Base-by-base conservation (phyloP, 169 alveolate genomes). In the Plasmodium sp. region DNA sequence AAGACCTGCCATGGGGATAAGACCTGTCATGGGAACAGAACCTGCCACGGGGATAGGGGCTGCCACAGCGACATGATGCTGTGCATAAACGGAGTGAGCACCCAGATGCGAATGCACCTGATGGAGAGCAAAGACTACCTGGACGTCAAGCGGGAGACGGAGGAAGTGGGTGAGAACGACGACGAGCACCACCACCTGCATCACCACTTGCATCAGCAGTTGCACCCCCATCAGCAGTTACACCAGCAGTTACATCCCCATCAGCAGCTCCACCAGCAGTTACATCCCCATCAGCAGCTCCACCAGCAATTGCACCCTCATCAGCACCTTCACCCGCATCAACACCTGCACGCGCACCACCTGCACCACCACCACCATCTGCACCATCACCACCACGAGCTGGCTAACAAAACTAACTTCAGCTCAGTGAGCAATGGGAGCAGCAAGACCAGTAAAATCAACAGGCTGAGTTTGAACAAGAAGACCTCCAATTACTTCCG, bases 401-500 rank as follows among this genome's bases (percentile, higher is more conserved):
- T 41, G 33, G 9, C 56, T 5, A 62, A 67, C 34, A 81, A 74
- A 39, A 90, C 90, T 0, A 39, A 80, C 33, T 62, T 90, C n/a
- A 62, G 94, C 36, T n/a, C 90, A 31, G 10, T 80, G 43, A 79
- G 85, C 73, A 72, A 90, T 90, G 83, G 48, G 18, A 54, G 67
- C 73, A 90, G 67, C 82, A 85, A 31, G 48, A 39, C 75, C 16
- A 85, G 56, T 33, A 80, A 90, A 79, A 48, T 88, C 4, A 88
- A 88, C 41, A 79, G 77, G 18, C 14, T 80, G 31, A 90, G 31
- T 36, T 67, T 90, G 12, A 90, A 90, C 74, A 90, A 90, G 82
- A 80, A 90, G 14, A 80, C 90, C 14, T 34, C 48, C n/a, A 90
- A 90, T 33, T 90, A 81, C 73, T 79, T 90, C 74, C 27, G 94